Evolutionary conservation across 2,329 filamentous ascomycete species (phyloP).

Genomic region (Hypomyces rosellus): DNA sequence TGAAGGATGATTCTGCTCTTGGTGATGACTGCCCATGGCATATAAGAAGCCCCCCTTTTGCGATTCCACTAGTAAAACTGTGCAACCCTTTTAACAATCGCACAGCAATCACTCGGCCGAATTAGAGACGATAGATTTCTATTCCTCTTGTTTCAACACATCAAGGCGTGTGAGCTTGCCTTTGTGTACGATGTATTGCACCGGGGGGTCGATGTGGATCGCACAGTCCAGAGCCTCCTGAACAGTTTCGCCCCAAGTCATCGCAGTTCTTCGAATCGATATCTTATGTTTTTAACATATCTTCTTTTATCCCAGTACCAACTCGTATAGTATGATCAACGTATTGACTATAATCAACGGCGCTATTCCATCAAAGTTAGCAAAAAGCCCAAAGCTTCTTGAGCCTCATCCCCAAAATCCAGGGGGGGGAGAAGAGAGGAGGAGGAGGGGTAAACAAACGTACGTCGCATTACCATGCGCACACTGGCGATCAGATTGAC

Average conservation of each 20-base stretch:
- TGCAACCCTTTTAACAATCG: no score
- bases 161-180: no score
- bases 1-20: not conserved
- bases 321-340: conserved; percentile 75
- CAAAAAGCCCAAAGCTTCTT: not conserved
- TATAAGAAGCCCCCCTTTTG: no score
- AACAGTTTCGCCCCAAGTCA: no score
- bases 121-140: no score
- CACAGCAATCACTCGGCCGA: no score
- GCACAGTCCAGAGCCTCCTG: no score
- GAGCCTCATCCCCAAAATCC: not conserved
- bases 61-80: no score
- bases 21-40: not conserved
- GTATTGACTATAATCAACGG: conserved; percentile 80
- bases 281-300: not conserved
- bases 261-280: not conserved
- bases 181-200: no score
- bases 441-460: conserved; percentile 10
- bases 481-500: conserved; percentile 88
- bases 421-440: not conserved
- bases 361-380: conserved; percentile 45
- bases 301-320: conserved; percentile 40
- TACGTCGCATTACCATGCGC: conserved; percentile 87
- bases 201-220: no score
- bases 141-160: no score